Conservation (phyloP, 441 rosid species). For the Pelargonium fulgidum region DNA sequence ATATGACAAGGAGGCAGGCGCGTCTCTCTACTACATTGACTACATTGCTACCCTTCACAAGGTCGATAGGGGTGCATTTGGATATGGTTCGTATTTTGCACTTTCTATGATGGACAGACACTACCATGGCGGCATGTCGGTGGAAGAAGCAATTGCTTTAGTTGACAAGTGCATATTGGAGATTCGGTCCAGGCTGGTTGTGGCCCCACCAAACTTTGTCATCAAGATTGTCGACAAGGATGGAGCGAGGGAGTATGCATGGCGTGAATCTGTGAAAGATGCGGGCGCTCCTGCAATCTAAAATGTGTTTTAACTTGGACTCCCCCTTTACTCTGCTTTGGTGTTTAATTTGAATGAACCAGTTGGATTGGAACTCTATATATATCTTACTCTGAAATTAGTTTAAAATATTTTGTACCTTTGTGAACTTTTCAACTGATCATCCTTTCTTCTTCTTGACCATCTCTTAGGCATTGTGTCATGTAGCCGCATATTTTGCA, state of each 20-base stretch:
- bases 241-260: constrained; percentile 76
- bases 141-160: constrained; percentile 72
- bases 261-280: constrained; percentile 77
- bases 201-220: constrained; percentile 91
- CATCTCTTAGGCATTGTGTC: too few species aligned
- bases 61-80: constrained; percentile 93
- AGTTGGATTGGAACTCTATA: neutral
- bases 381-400: neutral
- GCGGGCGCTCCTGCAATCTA: constrained; percentile 22
- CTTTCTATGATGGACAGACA: constrained; percentile 95
- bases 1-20: constrained; percentile 83
- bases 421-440: neutral
- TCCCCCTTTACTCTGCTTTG: neutral
- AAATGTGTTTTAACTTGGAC: neutral
- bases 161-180: constrained; percentile 86
- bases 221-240: constrained; percentile 91
- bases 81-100: constrained; percentile 85
- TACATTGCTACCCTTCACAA: constrained; percentile 94
- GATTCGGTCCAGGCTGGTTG: constrained; percentile 80
- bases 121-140: constrained; percentile 79
- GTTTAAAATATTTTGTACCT: neutral
- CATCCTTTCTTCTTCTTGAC: neutral
- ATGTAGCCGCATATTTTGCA: too few species aligned
- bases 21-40: constrained; percentile 88
- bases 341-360: constrained; percentile 16